These are phyloP conservation scores for Metarhizium sp. DNA, from an alignment of 2,329 filamentous ascomycete species.

Conservation along the genomic window DNA sequence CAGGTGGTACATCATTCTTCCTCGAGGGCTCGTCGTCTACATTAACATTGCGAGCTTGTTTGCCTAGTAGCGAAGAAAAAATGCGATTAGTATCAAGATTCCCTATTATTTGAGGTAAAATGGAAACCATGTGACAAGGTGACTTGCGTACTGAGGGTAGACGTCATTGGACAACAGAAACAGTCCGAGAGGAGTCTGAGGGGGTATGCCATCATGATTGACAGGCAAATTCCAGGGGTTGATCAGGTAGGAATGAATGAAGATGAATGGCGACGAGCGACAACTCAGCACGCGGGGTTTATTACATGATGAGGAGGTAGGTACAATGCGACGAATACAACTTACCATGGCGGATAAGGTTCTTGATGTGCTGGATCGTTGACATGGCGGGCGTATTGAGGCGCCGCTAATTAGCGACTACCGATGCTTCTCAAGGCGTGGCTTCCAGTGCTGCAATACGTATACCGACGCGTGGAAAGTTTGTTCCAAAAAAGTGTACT, in stretches of 20 bases:
- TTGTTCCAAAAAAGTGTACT: not conserved
- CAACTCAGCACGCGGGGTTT: not conserved
- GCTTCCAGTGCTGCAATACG: not conserved
- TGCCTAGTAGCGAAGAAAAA: conserved; percentile 43
- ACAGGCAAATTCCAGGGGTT: not conserved
- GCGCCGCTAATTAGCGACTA: conserved; percentile 12
- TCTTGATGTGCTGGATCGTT: conserved; percentile 91
- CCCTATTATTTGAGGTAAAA: not conserved
- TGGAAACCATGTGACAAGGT: too few species aligned
- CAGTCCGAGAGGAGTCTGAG: not conserved
- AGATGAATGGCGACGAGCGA: not conserved
- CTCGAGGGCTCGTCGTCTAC: conserved; percentile 38
- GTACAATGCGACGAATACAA: conserved; percentile 12
- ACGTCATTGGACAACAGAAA: not conserved
- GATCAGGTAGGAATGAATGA: not conserved
- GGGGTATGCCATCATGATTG: conserved; percentile 5
- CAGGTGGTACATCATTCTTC: conserved; percentile 41
- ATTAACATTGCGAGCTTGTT: conserved; percentile 70
- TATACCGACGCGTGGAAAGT: not conserved
- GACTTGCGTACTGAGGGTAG: too few species aligned
- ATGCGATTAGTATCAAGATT: not conserved
- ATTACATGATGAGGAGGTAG: not conserved
- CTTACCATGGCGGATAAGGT: conserved; percentile 86
- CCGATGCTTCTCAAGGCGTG: not conserved
- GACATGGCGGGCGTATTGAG: conserved; percentile 37